A percentile compares a stretch with the other conserved stretches of the same genome.
phyloP scores from a whole-genome alignment of 805 yeast species.

The Monosporozyma yasuniensis region DNA sequence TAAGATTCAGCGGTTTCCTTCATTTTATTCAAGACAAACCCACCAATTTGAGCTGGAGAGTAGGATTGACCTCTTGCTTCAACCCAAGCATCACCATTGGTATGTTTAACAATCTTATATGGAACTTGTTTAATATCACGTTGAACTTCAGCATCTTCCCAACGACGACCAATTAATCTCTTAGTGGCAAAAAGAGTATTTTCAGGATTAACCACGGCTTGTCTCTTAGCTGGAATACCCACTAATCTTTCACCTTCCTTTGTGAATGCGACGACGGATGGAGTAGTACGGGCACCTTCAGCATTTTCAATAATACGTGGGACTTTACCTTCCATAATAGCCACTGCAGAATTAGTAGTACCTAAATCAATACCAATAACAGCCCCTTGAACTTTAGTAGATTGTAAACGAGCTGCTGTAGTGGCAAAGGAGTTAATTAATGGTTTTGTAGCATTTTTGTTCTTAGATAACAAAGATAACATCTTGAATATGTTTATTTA shows the following conservation, averaged over 20 bases:
- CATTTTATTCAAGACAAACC: constrained; percentile 90
- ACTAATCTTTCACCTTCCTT: constrained; percentile 85
- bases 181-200: constrained; percentile 92
- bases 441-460: constrained; percentile 4
- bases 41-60: constrained; percentile 95
- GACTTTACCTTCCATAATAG: constrained; percentile 60
- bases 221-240: constrained; percentile 94
- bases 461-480: constrained; percentile 21
- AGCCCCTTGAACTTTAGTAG: constrained; percentile 31
- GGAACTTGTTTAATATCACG: constrained; percentile 83
- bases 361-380: constrained; percentile 83
- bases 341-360: constrained; percentile 84
- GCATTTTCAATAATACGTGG: constrained; percentile 72
- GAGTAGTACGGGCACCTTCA: constrained; percentile 81
- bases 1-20: constrained; percentile 95
- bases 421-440: constrained; percentile 12
- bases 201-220: constrained; percentile 88
- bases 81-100: constrained; percentile 94
- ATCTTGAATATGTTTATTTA: neutral
- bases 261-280: constrained; percentile 91
- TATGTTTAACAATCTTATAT: constrained; percentile 80
- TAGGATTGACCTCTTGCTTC: constrained; percentile 80
- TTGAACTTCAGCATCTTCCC: constrained; percentile 82
- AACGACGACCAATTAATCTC: constrained; percentile 90
- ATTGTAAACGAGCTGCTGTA: constrained; percentile 28